Evolutionary conservation across 1,139 yeast genomes (phyloP), one percentile per base, ranked within the genome.

Genomic region (Yamadazyma siamensis): DNA sequence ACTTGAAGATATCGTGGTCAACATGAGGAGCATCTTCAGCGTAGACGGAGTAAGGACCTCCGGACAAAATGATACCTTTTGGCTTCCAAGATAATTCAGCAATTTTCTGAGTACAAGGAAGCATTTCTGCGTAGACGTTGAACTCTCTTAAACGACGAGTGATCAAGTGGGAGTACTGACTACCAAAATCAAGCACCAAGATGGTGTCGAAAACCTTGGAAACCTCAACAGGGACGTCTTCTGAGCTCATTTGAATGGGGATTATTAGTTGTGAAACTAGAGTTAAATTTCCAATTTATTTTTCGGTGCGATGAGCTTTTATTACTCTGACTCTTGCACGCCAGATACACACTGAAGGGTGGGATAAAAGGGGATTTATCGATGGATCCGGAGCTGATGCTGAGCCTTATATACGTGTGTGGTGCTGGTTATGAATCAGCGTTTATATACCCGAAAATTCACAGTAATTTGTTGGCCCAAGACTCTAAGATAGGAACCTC

Each of bases 111-210:
- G 98, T 91, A 66, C 98, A 91, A 47, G 99, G 98, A 44, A 91
- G 76, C 98, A 91, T 91, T 69, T 94, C 99, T 45, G 98, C 97
- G 64, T 94, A 91, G 46, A 91, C 91, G 61, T 91, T 87, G 72
- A 89, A 87, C 62, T 91, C 99, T 75, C 99, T 86, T 52, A 91
- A 75, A 66, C 98, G 85, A 68, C 99, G 84, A 41, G 97, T 91
- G 61, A 91, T 88, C 58, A 91, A 71, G 58, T 91, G 99, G 39
- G 96, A 86, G 70, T 91, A 91, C 68, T 91, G 99, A 39, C 98
- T 91, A 43, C 98, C 99, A 58, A 91, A 91, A 61, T 91, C 99
- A 59, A 91, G 77, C 59, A 91, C 96, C 70, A 91, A 75, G 49
- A 91, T 88, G 71, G 98, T 91, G 75, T 91, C 96, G 61, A 88